A percentile compares a stretch with the other conserved stretches of the same genome.
Conservation (phyloP, 2,329 filamentous ascomycete genomes). For the Xylaria arbuscula region DNA sequence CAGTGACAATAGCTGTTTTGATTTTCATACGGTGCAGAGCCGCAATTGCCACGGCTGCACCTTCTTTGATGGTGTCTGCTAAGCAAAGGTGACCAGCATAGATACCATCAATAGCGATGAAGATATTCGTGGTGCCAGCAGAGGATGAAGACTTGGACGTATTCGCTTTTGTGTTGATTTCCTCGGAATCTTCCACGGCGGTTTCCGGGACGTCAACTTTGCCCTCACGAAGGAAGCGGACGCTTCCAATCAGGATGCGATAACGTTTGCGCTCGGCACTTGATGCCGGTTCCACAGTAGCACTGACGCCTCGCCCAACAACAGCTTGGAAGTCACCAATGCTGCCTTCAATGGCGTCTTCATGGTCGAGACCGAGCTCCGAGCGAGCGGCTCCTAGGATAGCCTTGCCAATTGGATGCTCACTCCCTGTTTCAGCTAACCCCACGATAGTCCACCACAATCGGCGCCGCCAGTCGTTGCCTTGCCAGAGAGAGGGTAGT, state of each 20-base stretch:
- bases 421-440: slow-evolving; percentile 93
- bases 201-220: slow-evolving; percentile 73
- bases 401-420: slow-evolving; percentile 94
- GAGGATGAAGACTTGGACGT: slow-evolving; percentile 47
- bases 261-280: slow-evolving; percentile 77
- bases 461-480: slow-evolving; percentile 72
- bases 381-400: slow-evolving; percentile 80
- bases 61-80: slow-evolving; percentile 90
- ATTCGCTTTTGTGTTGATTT: slow-evolving; percentile 62
- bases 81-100: slow-evolving; percentile 88
- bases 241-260: slow-evolving; percentile 85
- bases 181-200: slow-evolving; percentile 72
- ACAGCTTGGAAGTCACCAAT: slow-evolving; percentile 85
- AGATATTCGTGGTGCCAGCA: slow-evolving; percentile 88
- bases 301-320: slow-evolving; percentile 87
- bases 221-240: slow-evolving; percentile 77
- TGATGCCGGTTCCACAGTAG: slow-evolving; percentile 80
- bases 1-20: slow-evolving; percentile 90
- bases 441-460: slow-evolving; percentile 98
- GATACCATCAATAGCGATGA: slow-evolving; percentile 83
- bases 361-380: slow-evolving; percentile 76
- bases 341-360: slow-evolving; percentile 82
- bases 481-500: slow-evolving; percentile 75
- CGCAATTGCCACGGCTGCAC: slow-evolving; percentile 81
- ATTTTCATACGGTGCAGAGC: slow-evolving; percentile 88